Base-by-base conservation (phyloP, 495 filamentous ascomycete genomes). In the Usnea hakonensis region DNA sequence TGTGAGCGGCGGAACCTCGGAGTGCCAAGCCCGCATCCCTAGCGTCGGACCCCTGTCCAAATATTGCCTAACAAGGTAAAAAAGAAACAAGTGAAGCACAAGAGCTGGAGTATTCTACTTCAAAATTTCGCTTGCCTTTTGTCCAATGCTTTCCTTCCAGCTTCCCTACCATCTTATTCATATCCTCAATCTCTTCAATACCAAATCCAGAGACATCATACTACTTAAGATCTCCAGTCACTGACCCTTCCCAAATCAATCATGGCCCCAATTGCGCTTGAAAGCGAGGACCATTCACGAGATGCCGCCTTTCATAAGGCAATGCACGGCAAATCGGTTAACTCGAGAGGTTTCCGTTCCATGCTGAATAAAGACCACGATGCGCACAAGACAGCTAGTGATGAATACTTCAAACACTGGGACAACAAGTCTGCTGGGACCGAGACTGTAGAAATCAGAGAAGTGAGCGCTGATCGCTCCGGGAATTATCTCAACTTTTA, bases 351-450 rank as follows among this genome's bases (percentile, higher is more conserved):
- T 68, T 82, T 97, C 69, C 76, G 81, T 66, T 89, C 94, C 64
- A 90, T 96, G 87, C 77, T 95, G 60, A 79, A 81, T 69, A 98
- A 98, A 78, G 87, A 93, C 75, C 77, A 80, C 57, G 78, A 78
- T 14, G 91, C 94, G 3, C 90, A 97, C 73, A 85, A 91, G 77
- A 84, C 90, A 55, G 93, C 94, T 55, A 84, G 95, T 38, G 91
- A 97, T 70, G 93, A 97, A 76, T 98, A 98, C 79, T 97, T 96
- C 85, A 98, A 97, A 85, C 95, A 96, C 76, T 98, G 93, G 89
- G 94, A 98, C 77, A 90, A 95, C 80, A 94, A 97, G 79, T 74
- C 73, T 60, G 89, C 78, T 43, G 84, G 80, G 46, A 79, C 81
- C 30, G 94, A 98, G 83, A 98, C 93, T 0, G 82, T 84, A 33